A percentile compares a stretch with the other conserved stretches of the same genome.
phyloP scores from a whole-genome alignment of 2,329 filamentous ascomycete species.

The Sarocladiaceae sp. region DNA sequence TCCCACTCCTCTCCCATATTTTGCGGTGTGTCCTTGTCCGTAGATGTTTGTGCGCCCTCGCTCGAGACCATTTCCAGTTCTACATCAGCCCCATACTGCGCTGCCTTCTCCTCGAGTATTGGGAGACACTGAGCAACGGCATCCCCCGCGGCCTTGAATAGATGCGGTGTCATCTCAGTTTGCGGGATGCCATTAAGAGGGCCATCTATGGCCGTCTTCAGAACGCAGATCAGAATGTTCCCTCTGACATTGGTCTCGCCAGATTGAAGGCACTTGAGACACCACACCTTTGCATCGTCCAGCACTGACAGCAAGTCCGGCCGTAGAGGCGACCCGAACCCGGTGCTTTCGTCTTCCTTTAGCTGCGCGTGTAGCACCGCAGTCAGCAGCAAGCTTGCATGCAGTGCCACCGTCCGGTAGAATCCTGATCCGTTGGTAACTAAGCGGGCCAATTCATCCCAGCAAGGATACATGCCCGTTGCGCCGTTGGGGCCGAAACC shows the following conservation, averaged over 20 bases:
- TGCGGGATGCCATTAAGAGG: too few species aligned
- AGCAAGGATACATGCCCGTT: slow-evolving; percentile 13
- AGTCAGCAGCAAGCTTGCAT: slow-evolving; percentile 30
- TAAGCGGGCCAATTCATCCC: slow-evolving; percentile 27
- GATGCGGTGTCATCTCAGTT: too few species aligned
- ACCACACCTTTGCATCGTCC: slow-evolving; percentile 33
- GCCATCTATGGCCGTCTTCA: too few species aligned
- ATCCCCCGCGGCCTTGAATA: too few species aligned
- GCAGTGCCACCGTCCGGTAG: slow-evolving; percentile 28
- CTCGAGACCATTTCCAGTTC: too few species aligned
- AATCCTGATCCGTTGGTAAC: slow-evolving; percentile 32
- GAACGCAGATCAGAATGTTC: slow-evolving; percentile 39
- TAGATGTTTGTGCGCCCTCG: too few species aligned
- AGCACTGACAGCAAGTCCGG: slow-evolving; percentile 37
- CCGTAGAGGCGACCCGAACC: slow-evolving; percentile 27
- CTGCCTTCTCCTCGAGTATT: too few species aligned
- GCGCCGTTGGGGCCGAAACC: slow-evolving; percentile 18
- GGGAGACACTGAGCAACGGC: too few species aligned
- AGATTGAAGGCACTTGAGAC: slow-evolving; percentile 30
- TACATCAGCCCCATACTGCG: too few species aligned
- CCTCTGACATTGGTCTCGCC: slow-evolving; percentile 53
- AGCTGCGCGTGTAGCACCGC: slow-evolving; percentile 35
- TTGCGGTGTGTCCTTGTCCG: too few species aligned
- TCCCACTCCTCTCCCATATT: too few species aligned
- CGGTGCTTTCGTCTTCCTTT: slow-evolving; percentile 29